phyloP scores from a whole-genome alignment of 2,329 filamentous ascomycete species.

The Alternaria metachromatica region DNA sequence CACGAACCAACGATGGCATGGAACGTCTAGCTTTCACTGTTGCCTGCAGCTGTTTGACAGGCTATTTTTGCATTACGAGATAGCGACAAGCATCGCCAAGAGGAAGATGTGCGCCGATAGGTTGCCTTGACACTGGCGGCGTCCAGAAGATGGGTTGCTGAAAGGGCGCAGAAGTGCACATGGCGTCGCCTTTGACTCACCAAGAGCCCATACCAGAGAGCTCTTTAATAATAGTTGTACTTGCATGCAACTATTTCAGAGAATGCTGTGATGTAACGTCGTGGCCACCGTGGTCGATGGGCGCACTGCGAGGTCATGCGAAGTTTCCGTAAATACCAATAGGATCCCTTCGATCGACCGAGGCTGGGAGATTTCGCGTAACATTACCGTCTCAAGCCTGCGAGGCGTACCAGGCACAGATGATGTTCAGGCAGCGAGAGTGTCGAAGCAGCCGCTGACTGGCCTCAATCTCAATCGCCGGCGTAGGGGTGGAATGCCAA shows the following conservation, averaged over 20 bases:
- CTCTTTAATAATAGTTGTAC: constrained; percentile 28
- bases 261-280: constrained; percentile 16
- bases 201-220: background rate
- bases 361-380: constrained; percentile 3
- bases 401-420: constrained; percentile 4
- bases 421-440: constrained; percentile 1
- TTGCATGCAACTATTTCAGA: constrained; percentile 19
- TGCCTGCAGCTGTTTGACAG: constrained; percentile 23
- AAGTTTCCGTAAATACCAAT: constrained; percentile 3
- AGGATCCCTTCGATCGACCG: background rate
- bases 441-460: background rate
- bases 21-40: constrained; percentile 18
- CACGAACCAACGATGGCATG: constrained; percentile 25
- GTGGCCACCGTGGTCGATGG: constrained; percentile 11
- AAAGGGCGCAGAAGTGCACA: constrained; percentile 18
- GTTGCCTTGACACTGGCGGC: constrained; percentile 21
- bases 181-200: constrained; percentile 23
- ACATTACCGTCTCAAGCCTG: constrained; percentile 7
- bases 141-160: constrained; percentile 7
- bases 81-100: constrained; percentile 40
- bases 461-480: background rate
- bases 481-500: background rate
- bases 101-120: constrained; percentile 14
- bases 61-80: constrained; percentile 38
- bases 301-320: constrained; percentile 3